phyloP scores from a whole-genome alignment of 2,329 filamentous ascomycete genomes.

The Juglanconis juglandina region DNA sequence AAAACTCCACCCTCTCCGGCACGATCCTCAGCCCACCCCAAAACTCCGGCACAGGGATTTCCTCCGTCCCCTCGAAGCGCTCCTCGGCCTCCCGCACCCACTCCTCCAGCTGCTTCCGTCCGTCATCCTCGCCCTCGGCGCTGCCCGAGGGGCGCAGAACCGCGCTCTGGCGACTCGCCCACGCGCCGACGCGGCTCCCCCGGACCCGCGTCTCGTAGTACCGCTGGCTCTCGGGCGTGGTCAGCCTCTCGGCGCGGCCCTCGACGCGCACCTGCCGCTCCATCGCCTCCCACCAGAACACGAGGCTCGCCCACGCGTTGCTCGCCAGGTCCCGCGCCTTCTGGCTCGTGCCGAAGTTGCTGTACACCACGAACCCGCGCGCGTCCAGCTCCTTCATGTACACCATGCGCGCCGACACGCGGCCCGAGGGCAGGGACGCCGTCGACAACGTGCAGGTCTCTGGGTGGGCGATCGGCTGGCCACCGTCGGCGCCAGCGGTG shows the following conservation, averaged over 20 bases:
- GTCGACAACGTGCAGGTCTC: slow-evolving; percentile 89
- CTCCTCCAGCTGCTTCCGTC: slow-evolving; percentile 68
- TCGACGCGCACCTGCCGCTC: slow-evolving; percentile 92
- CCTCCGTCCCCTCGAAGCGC: slow-evolving; percentile 69
- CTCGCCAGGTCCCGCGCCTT: slow-evolving; percentile 64
- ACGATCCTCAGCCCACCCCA: slow-evolving; percentile 90
- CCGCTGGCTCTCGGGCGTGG: slow-evolving; percentile 65
- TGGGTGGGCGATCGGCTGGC: slow-evolving; percentile 63
- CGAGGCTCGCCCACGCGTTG: slow-evolving; percentile 77
- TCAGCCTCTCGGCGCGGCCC: slow-evolving; percentile 66
- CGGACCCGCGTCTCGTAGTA: slow-evolving; percentile 69
- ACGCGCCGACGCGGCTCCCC: slow-evolving; percentile 82
- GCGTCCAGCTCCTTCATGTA: slow-evolving; percentile 94
- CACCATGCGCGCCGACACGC: slow-evolving; percentile 79
- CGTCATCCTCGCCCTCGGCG: slow-evolving; percentile 54
- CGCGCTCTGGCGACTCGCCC: slow-evolving; percentile 86
- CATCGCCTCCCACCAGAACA: slow-evolving; percentile 84
- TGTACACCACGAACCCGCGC: slow-evolving; percentile 84
- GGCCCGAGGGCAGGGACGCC: slow-evolving; percentile 75
- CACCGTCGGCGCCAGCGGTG: slow-evolving; percentile 1
- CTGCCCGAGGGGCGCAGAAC: slow-evolving; percentile 53
- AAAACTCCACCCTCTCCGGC: slow-evolving; percentile 89
- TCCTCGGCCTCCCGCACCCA: slow-evolving; percentile 75
- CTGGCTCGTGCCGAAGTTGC: slow-evolving; percentile 79
- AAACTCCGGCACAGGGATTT: slow-evolving; percentile 87